Base-by-base conservation (phyloP, 768 basidiomycete genomes). In the Macrolepiota albuminosa region DNA sequence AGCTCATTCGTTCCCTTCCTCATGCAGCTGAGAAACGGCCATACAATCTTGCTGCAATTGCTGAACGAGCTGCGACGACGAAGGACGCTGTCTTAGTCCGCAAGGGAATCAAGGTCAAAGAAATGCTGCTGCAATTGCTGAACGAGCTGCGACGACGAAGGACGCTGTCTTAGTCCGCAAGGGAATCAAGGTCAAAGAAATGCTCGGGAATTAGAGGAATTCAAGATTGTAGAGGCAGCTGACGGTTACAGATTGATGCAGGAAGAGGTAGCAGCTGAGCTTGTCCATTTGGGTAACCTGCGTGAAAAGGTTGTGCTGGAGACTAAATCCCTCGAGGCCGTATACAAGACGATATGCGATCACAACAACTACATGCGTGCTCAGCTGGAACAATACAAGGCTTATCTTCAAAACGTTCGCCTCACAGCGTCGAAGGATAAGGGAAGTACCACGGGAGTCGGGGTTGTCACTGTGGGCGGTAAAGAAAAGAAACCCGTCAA, bases 141-240 rank as follows among this genome's bases (percentile, higher is more conserved):
- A 99, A 73, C 82, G 89, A 26, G 96, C 97, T 6, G 97, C 97
- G 18, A 98, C 97, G 26, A 95, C 95, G 52, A 98, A 98, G 74
- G 97, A 99, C 70, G 92, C 93, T 34, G 89, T 88, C 29, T 85
- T 99, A 33, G 97, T 99, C 34, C 86, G 96, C 43, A 94, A 89
- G 70, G 97, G 97, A 37, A 97, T 99, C 85, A 99, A 99, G 71
- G 96, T 98, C 68, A 98, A 98, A 80, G 95, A 98, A 78, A 96
- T 99, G 91, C 79, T 36, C 85, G 95, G 54, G 97, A 98, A 73
- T 79, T 99, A 49, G 96, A 98, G 72, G 91, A 95, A 69, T 81
- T 87, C 54, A 89, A 89, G 68, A 82, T 98, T 54, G 86, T 98
- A 40, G 95, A 98, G 50, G 78, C 79, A 21, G 53, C 71, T 47